These are phyloP conservation scores for Cercospora brassicicola DNA, from an alignment of 2,329 filamentous ascomycete genomes.

Conservation along the genomic window DNA sequence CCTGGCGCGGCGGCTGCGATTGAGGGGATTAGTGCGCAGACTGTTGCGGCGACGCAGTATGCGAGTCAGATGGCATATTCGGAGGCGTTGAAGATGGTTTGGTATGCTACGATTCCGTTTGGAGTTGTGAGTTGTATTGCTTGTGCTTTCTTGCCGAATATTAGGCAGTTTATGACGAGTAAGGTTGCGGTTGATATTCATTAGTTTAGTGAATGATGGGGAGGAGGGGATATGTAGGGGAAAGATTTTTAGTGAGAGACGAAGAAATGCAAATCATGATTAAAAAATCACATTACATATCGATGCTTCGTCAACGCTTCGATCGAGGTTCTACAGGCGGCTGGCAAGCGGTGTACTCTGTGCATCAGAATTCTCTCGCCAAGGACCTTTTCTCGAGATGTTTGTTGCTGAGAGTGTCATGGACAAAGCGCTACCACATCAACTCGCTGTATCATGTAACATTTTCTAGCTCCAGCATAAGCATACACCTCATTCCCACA, in stretches of 20 bases:
- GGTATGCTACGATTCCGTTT: conserved; percentile 30
- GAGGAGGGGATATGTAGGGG: background rate
- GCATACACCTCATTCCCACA: background rate
- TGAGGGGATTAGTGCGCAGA: conserved; percentile 14
- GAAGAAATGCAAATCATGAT: too few relatives aligned
- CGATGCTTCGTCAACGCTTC: too few relatives aligned
- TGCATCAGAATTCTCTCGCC: too few relatives aligned
- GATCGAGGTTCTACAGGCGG: too few relatives aligned
- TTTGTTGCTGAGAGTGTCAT: too few relatives aligned
- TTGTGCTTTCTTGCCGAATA: conserved; percentile 30
- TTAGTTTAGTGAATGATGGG: background rate
- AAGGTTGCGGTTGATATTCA: conserved; percentile 30
- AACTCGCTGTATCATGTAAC: background rate
- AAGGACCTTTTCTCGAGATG: too few relatives aligned
- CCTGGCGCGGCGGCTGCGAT: conserved; percentile 25
- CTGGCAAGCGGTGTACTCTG: too few relatives aligned
- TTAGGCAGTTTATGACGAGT: conserved; percentile 28
- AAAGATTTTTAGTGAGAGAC: too few relatives aligned
- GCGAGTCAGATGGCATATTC: conserved; percentile 26
- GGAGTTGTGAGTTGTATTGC: conserved; percentile 27
- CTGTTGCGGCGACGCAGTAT: conserved; percentile 26
- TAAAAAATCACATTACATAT: too few relatives aligned
- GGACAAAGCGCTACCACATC: background rate
- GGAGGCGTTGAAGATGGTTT: conserved; percentile 28
- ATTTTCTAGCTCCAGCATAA: too few relatives aligned